Conservation (phyloP, 1,284 basidiomycete genomes). For the Schizophyllum amplum region DNA sequence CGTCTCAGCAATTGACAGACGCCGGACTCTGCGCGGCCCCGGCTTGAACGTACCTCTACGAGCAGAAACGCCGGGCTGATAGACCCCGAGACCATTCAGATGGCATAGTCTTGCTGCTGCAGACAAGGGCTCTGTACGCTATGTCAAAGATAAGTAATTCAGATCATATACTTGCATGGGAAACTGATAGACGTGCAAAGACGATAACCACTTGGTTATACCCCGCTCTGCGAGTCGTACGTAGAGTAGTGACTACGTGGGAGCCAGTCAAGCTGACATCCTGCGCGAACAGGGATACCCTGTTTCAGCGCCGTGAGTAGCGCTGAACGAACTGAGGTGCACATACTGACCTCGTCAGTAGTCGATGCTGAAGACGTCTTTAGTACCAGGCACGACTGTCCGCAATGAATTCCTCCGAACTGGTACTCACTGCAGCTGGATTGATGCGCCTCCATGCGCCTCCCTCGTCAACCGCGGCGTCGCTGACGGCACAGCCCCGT, state of each 20-base stretch:
- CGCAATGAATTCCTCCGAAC: background rate
- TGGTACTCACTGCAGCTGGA: background rate
- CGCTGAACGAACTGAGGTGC: background rate
- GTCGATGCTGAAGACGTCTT: background rate
- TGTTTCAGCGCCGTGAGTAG: background rate
- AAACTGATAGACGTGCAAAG: background rate
- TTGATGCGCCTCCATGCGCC: background rate
- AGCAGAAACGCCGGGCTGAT: background rate
- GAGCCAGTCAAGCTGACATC: background rate
- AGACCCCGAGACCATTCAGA: no score
- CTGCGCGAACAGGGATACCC: background rate
- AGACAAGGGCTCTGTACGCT: no score
- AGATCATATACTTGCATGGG: background rate
- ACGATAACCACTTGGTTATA: background rate
- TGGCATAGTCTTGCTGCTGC: no score
- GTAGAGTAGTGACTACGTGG: background rate
- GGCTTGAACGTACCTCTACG: background rate
- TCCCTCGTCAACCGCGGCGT: background rate
- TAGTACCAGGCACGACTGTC: background rate
- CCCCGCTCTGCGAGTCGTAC: background rate
- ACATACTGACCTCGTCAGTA: background rate
- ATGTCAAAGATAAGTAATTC: no score
- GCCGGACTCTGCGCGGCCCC: no score
- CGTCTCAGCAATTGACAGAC: background rate
- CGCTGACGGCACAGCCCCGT: background rate